phyloP scores from a whole-genome alignment of 805 yeast species.

The Kodamaea jinghongensis region DNA sequence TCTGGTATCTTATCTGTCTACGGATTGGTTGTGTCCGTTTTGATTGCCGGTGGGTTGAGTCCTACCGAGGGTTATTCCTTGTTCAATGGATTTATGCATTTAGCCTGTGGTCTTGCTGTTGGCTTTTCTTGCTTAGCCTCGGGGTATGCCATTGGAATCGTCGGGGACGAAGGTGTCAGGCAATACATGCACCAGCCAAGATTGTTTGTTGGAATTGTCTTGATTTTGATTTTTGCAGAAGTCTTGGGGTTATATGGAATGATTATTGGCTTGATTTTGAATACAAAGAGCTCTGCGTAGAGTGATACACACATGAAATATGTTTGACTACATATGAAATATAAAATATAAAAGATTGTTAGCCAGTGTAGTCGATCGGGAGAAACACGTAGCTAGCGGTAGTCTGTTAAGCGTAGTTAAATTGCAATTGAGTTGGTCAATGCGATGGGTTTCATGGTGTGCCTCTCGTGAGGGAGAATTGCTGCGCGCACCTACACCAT shows the following conservation, averaged over 20 bases:
- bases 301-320: too few relatives aligned
- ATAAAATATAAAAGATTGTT: too few relatives aligned
- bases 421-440: too few relatives aligned
- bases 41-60: constrained; percentile 86
- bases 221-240: constrained; percentile 87
- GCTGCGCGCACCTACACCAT: too few relatives aligned
- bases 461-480: too few relatives aligned
- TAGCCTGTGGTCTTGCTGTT: constrained; percentile 92
- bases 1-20: constrained; percentile 96
- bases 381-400: too few relatives aligned
- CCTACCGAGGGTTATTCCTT: constrained; percentile 79
- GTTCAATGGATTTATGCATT: constrained; percentile 96
- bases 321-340: too few relatives aligned
- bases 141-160: constrained; percentile 94
- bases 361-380: too few relatives aligned
- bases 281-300: constrained; percentile 72
- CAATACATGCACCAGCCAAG: constrained; percentile 85
- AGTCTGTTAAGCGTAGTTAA: too few relatives aligned
- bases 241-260: constrained; percentile 89
- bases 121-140: constrained; percentile 96
- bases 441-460: too few relatives aligned
- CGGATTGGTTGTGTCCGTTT: constrained; percentile 93
- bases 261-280: constrained; percentile 90
- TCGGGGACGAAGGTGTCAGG: constrained; percentile 91
- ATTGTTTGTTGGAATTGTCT: constrained; percentile 84